Percentiles rank a stretch among this genome's conserved stretches.
phyloP scores from a whole-genome alignment of 768 basidiomycete genomes.

The Auriscalpium microsporum region DNA sequence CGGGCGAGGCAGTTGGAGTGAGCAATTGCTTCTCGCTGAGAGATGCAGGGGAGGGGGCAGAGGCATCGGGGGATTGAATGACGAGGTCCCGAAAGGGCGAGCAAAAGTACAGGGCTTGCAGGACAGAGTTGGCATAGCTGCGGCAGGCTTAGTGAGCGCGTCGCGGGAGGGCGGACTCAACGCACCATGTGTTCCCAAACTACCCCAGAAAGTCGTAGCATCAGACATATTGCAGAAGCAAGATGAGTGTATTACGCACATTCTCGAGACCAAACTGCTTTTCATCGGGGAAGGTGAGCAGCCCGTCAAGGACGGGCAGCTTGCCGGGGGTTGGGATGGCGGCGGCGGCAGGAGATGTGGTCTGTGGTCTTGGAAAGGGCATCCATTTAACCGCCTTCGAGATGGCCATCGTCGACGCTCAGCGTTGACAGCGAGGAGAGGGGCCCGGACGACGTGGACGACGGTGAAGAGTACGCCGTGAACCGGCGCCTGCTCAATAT shows the following conservation, averaged over 20 bases:
- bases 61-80: conserved; percentile 54
- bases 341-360: neutral
- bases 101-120: conserved; percentile 96
- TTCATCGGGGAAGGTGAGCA: conserved; percentile 51
- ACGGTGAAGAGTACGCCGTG: neutral
- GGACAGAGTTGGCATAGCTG: conserved; percentile 98
- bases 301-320: conserved; percentile 4
- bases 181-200: conserved; percentile 96
- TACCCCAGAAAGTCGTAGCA: conserved; percentile 21
- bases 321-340: neutral
- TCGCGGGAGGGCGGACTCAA: neutral
- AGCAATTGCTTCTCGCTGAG: conserved; percentile 17
- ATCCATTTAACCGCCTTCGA: conserved; percentile 16
- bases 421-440: neutral
- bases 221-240: conserved; percentile 3
- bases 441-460: neutral
- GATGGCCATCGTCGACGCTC: conserved; percentile 7
- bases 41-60: conserved; percentile 28
- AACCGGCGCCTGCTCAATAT: neutral
- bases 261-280: conserved; percentile 98
- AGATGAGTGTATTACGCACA: conserved; percentile 40
- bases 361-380: conserved; percentile 8
- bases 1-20: conserved; percentile 21
- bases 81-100: conserved; percentile 87
- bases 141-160: neutral